These are phyloP conservation scores for Fusarium concolor DNA, from an alignment of 2,329 filamentous ascomycete species.

Conservation along the genomic window DNA sequence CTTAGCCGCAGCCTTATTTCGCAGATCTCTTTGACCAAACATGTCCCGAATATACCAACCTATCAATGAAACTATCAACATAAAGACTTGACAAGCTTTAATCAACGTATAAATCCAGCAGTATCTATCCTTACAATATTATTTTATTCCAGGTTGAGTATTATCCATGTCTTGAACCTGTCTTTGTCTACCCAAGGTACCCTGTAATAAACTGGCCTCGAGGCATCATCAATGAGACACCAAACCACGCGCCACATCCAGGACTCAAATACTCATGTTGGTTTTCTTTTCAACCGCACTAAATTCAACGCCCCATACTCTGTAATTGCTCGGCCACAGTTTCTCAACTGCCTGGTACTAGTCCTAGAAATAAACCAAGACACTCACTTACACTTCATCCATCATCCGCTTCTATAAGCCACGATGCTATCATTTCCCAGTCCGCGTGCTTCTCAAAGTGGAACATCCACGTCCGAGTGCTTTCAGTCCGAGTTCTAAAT, in stretches of 20 bases:
- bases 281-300: constrained; percentile 9
- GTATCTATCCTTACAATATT: neutral
- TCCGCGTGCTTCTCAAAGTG: constrained; percentile 28
- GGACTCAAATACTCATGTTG: neutral
- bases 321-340: constrained; percentile 24
- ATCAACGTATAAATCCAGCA: neutral
- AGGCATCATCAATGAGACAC: constrained; percentile 32
- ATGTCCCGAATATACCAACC: neutral
- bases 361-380: constrained; percentile 25
- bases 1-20: constrained; percentile 18
- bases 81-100: constrained; percentile 13
- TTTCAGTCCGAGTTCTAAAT: constrained; percentile 2
- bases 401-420: constrained; percentile 37
- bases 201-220: constrained; percentile 30
- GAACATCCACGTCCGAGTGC: neutral
- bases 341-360: neutral
- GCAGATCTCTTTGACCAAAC: constrained; percentile 20
- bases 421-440: constrained; percentile 18
- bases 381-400: constrained; percentile 33
- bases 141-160: neutral
- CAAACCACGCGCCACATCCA: constrained; percentile 20
- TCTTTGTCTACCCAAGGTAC: neutral
- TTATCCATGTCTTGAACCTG: neutral
- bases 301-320: constrained; percentile 8
- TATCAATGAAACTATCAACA: neutral